Base-by-base conservation (phyloP, 768 basidiomycete species). In the Mycena belliarum region DNA sequence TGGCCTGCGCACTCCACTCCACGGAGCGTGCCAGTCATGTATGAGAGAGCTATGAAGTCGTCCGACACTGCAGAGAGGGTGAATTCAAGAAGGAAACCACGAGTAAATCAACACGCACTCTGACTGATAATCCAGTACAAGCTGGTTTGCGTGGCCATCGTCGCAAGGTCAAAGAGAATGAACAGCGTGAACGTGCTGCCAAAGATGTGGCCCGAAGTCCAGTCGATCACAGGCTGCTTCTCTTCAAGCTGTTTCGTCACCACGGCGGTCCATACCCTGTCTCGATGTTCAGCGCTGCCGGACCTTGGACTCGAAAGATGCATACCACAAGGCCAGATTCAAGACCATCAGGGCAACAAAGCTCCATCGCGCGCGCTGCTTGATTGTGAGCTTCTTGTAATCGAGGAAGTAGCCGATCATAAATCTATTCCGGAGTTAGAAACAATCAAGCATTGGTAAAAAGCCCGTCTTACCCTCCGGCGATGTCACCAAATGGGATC, bases 21-120 rank as follows among this genome's bases (percentile, higher is more conserved):
- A 25, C 71, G 69, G 33, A 72, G 63, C 6, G 67, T 69, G 42
- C 71, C 71, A 15, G 72, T 73, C 72, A 73, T 72, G 52, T 72
- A 73, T 2, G 70, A 71, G 2, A 73, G 60, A 2, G 63, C 63
- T 43, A 73, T 67, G 47, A 73, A 73, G 55, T 73, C 72, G 52
- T 70, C 66, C 4, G 72, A 73, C 72, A 73, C 70, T 72, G 25
- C 4, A 28, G 23, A 29, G 21, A 35, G 15, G 29, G 47, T 41
- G 10, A 47, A 24, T n/a, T 43, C 8, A 37, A 23, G 16, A 32
- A 24, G 32, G 3, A n/a, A n/a, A n/a, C n/a, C n/a, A n/a, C n/a
- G n/a, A 23, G n/a, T 16, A 16, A 29, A 4, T 37, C 20, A 11
- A 25, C 12, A 55, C 68, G n/a, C 42, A 72, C 70, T 70, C 24